Conservation (phyloP, 192 early-diverging fungal species). For the Ambispora gerdemannii region DNA sequence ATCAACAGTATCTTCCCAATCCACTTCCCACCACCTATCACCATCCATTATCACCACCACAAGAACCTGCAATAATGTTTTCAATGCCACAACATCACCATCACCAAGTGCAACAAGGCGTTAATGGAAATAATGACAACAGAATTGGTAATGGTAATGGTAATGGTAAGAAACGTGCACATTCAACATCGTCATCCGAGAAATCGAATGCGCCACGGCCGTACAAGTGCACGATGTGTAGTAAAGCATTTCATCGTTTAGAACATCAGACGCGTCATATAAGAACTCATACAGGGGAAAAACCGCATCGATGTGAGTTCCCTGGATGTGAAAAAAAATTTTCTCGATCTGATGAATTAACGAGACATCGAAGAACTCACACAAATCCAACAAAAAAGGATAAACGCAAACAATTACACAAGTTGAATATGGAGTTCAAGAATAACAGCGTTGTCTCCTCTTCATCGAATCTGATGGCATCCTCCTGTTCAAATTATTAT, state of each 20-base stretch:
- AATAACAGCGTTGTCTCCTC: neutral
- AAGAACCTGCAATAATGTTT: too few species aligned
- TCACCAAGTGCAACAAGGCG: too few species aligned
- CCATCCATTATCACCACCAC: too few species aligned
- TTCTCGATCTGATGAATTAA: constrained; percentile 75
- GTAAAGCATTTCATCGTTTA: constrained; percentile 69
- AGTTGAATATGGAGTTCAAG: constrained; percentile 9
- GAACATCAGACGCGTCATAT: constrained; percentile 81
- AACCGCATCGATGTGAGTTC: constrained; percentile 73
- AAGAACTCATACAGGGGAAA: constrained; percentile 84
- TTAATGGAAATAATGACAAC: too few species aligned
- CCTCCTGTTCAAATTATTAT: neutral
- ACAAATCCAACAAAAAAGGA: constrained; percentile 48
- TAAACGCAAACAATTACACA: constrained; percentile 30
- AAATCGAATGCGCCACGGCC: constrained; percentile 46
- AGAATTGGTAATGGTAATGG: too few species aligned
- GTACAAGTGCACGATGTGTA: constrained; percentile 72
- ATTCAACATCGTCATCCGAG: neutral
- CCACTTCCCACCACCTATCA: too few species aligned
- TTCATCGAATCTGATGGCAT: neutral
- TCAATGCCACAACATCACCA: too few species aligned
- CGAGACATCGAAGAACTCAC: constrained; percentile 66
- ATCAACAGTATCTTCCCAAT: too few species aligned
- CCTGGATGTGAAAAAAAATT: constrained; percentile 78
- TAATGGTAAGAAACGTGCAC: neutral